A percentile compares a stretch with the other conserved stretches of the same genome.
Conservation (phyloP, 768 basidiomycete species). For the Strobilomyces dryophilus region DNA sequence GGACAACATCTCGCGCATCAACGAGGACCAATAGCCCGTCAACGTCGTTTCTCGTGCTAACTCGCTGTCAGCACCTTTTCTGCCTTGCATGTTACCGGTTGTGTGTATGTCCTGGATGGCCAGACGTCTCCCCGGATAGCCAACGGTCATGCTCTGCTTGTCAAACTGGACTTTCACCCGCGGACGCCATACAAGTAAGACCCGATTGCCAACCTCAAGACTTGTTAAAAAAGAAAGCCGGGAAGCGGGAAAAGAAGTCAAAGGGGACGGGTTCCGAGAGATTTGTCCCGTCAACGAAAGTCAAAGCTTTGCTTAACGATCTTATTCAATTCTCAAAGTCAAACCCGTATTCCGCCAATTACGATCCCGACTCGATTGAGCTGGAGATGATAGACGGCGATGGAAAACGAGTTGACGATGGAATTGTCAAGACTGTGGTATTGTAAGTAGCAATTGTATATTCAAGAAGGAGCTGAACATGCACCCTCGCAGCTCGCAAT, state of each 20-base stretch:
- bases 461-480: conserved; percentile 12
- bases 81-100: conserved; percentile 82
- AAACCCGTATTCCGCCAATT: conserved; percentile 87
- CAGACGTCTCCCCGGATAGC: conserved; percentile 56
- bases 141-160: conserved; percentile 74
- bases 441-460: conserved; percentile 61
- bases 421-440: conserved; percentile 84
- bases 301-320: conserved; percentile 77
- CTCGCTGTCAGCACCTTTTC: conserved; percentile 92
- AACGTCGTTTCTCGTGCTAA: conserved; percentile 64
- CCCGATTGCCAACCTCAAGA: conserved; percentile 48
- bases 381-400: conserved; percentile 74
- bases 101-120: conserved; percentile 79
- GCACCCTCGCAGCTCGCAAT: conserved; percentile 65
- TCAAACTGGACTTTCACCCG: conserved; percentile 56
- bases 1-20: conserved; percentile 54
- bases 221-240: conserved; percentile 54
- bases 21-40: conserved; percentile 75
- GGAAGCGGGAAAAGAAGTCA: conserved; percentile 62
- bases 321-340: conserved; percentile 74
- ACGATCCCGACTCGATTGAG: conserved; percentile 69
- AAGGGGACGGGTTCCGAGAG: conserved; percentile 52
- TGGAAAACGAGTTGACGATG: conserved; percentile 67
- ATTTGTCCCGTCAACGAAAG: conserved; percentile 82
- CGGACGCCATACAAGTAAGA: conserved; percentile 82